These are phyloP conservation scores for Xylariaceae sp. DNA, from an alignment of 2,329 filamentous ascomycete species.

Conservation along the genomic window DNA sequence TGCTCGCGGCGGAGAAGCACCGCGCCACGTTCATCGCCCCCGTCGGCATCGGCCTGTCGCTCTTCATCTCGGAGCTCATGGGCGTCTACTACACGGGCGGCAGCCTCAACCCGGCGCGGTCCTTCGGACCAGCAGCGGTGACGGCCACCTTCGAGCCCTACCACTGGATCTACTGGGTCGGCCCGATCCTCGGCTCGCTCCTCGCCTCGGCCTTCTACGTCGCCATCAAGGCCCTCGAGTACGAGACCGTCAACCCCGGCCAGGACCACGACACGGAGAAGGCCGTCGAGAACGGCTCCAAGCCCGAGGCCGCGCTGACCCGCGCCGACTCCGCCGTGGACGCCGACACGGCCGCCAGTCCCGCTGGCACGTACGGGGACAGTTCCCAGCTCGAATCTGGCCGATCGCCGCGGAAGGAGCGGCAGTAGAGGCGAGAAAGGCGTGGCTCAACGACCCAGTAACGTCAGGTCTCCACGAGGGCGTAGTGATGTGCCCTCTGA, in stretches of 20 bases:
- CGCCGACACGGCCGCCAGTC: no score
- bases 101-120: conserved; percentile 25
- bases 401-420: no score
- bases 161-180: conserved; percentile 29
- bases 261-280: no score
- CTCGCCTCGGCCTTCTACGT: conserved; percentile 23
- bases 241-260: conserved; percentile 12
- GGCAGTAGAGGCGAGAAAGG: no score
- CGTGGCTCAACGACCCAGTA: no score
- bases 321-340: no score
- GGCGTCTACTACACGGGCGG: conserved; percentile 24
- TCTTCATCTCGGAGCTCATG: conserved; percentile 41
- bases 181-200: conserved; percentile 28
- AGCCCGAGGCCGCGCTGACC: no score
- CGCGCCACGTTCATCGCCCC: conserved; percentile 54
- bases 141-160: conserved; percentile 14
- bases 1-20: conserved; percentile 55
- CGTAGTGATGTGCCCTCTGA: no score
- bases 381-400: no score
- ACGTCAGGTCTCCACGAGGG: no score
- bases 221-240: conserved; percentile 14
- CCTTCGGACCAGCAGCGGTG: conserved; percentile 23
- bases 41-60: conserved; percentile 51
- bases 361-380: no score
- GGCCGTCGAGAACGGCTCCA: no score